Evolutionary conservation across 202 grass and related monocot species (phyloP).

Genomic region (Panicum hallii): DNA sequence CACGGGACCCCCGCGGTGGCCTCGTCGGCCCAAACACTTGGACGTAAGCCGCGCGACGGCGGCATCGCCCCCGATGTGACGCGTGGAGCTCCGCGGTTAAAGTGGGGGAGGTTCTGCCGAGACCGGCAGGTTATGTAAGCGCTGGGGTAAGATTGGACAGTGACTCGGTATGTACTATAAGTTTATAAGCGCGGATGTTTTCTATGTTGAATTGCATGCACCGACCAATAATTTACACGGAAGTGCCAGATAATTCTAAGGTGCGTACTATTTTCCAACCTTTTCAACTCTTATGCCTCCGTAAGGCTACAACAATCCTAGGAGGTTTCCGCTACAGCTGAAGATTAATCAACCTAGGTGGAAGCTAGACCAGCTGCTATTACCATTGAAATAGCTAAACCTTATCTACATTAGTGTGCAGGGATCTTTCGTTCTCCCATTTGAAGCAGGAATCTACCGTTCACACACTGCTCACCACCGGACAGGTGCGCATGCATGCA

Average conservation of each 20-base stretch:
- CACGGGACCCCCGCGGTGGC: conserved; percentile 1
- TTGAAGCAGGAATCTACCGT: conserved; percentile 2
- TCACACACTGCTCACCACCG: neutral
- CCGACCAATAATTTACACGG: too few species aligned
- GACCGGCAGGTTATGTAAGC: neutral
- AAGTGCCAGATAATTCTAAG: too few species aligned
- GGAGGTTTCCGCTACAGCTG: too few species aligned
- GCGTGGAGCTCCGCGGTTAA: neutral
- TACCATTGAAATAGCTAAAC: too few species aligned
- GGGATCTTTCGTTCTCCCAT: neutral
- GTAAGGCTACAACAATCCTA: too few species aligned
- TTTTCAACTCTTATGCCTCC: too few species aligned
- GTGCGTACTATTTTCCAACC: too few species aligned
- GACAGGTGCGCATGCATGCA: too few species aligned
- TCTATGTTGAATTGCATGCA: neutral
- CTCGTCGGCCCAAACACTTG: conserved; percentile 7
- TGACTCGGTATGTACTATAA: neutral
- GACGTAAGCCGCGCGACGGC: conserved; percentile 20
- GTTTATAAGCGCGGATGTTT: neutral
- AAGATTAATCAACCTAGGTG: too few species aligned
- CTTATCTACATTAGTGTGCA: too few species aligned
- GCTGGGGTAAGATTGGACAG: conserved; percentile 28
- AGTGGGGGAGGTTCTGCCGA: neutral
- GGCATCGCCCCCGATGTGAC: neutral
- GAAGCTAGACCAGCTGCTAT: too few species aligned